Conservation (phyloP, 371 early-diverging fungal species). For the Lichtheimia ramosa region DNA sequence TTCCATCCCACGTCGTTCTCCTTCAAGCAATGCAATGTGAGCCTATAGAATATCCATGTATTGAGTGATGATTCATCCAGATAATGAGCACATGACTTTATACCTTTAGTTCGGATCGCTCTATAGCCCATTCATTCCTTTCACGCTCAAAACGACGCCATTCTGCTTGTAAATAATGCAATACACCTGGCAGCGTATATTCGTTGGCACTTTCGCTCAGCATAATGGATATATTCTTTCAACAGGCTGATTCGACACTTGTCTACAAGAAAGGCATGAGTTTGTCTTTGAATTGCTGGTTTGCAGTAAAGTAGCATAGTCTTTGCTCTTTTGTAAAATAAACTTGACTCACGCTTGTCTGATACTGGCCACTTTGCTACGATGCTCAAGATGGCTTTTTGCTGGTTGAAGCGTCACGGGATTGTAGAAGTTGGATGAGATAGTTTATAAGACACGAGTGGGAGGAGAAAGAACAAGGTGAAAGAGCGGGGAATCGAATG, state of each 20-base stretch:
- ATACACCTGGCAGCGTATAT: conserved; percentile 80
- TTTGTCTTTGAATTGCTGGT: too few relatives aligned
- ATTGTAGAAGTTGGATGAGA: too few relatives aligned
- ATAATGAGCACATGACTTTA: not conserved
- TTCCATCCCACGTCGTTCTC: conserved; percentile 81
- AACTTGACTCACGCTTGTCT: too few relatives aligned
- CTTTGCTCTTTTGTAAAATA: too few relatives aligned
- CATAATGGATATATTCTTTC: not conserved
- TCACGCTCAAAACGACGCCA: conserved; percentile 88
- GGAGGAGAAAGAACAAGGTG: too few relatives aligned
- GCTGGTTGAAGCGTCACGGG: too few relatives aligned
- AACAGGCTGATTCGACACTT: not conserved
- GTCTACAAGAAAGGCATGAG: too few relatives aligned
- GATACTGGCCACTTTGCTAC: too few relatives aligned
- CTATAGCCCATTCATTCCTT: conserved; percentile 88
- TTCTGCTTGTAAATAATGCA: conserved; percentile 83
- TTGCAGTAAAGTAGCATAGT: too few relatives aligned
- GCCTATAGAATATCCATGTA: conserved; percentile 40
- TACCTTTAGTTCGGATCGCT: conserved; percentile 81
- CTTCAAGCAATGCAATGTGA: conserved; percentile 78
- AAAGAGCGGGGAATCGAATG: too few relatives aligned
- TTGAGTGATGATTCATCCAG: not conserved
- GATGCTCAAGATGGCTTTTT: too few relatives aligned
- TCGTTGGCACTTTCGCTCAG: conserved; percentile 16
- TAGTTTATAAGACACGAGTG: too few relatives aligned